phyloP scores from a whole-genome alignment of 441 rosid genomes.

The Pelargonium fulgidum region DNA sequence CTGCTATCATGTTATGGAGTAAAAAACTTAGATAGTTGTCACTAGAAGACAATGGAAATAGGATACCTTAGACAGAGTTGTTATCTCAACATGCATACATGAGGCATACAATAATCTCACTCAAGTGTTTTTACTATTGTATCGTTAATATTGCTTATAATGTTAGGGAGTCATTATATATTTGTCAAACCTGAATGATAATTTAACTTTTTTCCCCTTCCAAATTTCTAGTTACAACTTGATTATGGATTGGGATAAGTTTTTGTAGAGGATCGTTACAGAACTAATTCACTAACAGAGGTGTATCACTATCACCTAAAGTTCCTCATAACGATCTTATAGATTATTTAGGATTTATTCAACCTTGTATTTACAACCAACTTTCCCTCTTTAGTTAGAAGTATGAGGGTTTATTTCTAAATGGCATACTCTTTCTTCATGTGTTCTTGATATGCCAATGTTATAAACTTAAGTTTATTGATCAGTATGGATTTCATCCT shows the following conservation, averaged over 20 bases:
- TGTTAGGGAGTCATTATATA: too few relatives aligned
- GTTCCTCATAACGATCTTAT: not conserved
- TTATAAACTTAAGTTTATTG: too few relatives aligned
- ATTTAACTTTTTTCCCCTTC: too few relatives aligned
- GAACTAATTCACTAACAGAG: too few relatives aligned
- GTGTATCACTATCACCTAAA: too few relatives aligned
- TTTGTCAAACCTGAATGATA: too few relatives aligned
- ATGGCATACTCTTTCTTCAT: not conserved
- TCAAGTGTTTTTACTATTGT: not conserved
- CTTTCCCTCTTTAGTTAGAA: not conserved
- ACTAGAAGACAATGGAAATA: not conserved
- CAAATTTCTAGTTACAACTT: too few relatives aligned
- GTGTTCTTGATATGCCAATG: not conserved
- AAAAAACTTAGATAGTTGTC: slow-evolving; percentile 1
- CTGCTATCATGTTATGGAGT: not conserved
- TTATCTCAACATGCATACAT: slow-evolving; percentile 1
- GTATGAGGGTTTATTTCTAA: not conserved
- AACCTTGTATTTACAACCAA: not conserved
- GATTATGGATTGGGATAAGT: too few relatives aligned
- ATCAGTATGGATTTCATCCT: not conserved
- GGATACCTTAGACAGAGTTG: not conserved
- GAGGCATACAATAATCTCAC: not conserved
- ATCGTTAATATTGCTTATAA: too few relatives aligned
- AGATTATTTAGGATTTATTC: not conserved
- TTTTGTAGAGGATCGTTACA: too few relatives aligned